Evolutionary conservation across 2,329 filamentous ascomycete species (phyloP).

Genomic region (Alternaria burnsii): DNA sequence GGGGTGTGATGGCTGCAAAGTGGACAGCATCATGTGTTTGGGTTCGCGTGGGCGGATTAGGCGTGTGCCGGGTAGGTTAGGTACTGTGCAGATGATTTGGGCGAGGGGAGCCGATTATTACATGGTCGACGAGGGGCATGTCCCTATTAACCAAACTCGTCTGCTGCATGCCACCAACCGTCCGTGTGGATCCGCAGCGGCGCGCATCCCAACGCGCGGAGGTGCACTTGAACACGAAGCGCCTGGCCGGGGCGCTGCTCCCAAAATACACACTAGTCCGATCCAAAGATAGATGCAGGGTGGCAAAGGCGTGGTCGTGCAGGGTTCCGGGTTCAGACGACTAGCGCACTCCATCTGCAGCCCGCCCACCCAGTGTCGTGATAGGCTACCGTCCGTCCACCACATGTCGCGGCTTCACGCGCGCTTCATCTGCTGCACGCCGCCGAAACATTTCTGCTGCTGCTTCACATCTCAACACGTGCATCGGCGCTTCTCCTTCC

Average conservation of each 20-base stretch:
- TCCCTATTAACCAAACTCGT: conserved; percentile 6
- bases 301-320: conserved; percentile 9
- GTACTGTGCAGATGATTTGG: conserved; percentile 9
- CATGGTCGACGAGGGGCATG: conserved; percentile 3
- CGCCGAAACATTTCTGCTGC: conserved; percentile 12
- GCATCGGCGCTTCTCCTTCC: conserved; percentile 2
- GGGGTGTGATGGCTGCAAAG: conserved; percentile 41
- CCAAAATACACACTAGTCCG: conserved; percentile 16
- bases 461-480: not conserved
- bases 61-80: not conserved
- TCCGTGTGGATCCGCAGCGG: conserved; percentile 6
- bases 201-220: conserved; percentile 16
- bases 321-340: not conserved
- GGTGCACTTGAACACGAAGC: conserved; percentile 16
- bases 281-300: conserved; percentile 21
- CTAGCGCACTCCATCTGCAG: not conserved
- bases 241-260: conserved; percentile 15
- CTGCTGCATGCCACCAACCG: conserved; percentile 4
- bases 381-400: too few relatives aligned
- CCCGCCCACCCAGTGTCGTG: too few relatives aligned
- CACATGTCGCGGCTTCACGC: conserved; percentile 10
- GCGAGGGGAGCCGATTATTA: not conserved
- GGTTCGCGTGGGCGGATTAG: conserved; percentile 6
- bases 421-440: conserved; percentile 12
- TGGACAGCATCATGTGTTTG: conserved; percentile 48